Percentiles rank a stretch among this genome's conserved stretches.
Evolutionary conservation across 257 asterid species (phyloP).

Genomic region (Solanum piurae): DNA sequence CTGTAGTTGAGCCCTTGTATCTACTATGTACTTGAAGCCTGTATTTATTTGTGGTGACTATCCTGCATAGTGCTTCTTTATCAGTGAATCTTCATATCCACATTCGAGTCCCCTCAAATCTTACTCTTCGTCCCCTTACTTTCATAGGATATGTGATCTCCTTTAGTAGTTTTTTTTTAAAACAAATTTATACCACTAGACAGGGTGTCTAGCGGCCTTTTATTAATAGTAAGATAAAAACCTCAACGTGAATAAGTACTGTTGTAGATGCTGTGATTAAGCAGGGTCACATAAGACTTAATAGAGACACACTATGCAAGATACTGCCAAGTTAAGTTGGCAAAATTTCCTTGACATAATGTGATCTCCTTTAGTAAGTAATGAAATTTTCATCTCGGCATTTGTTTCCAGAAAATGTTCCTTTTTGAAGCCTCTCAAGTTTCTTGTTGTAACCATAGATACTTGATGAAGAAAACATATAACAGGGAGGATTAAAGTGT

Average conservation of each 20-base stretch:
- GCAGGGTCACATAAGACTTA: no score
- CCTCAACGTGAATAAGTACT: no score
- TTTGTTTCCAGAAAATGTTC: not conserved
- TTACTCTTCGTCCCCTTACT: not conserved
- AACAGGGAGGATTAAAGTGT: not conserved
- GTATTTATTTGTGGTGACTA: not conserved
- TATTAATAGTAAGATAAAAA: no score
- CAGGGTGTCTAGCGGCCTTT: no score
- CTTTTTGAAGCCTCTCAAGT: not conserved
- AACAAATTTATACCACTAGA: no score
- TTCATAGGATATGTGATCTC: not conserved
- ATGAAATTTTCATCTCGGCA: not conserved
- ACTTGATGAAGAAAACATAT: not conserved
- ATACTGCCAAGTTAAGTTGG: no score
- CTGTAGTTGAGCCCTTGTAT: not conserved
- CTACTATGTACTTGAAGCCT: not conserved
- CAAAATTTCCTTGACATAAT: not conserved
- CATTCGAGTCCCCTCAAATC: not conserved
- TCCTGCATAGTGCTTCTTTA: not conserved
- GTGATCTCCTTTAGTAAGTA: not conserved
- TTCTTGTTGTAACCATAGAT: not conserved
- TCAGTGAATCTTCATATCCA: not conserved
- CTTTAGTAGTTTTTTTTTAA: not conserved
- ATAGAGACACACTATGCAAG: no score
- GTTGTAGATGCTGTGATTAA: no score